Evolutionary conservation across 805 yeast genomes (phyloP), one percentile per base, ranked within the genome.

Genomic region (Suhomyces canberraensis): DNA sequence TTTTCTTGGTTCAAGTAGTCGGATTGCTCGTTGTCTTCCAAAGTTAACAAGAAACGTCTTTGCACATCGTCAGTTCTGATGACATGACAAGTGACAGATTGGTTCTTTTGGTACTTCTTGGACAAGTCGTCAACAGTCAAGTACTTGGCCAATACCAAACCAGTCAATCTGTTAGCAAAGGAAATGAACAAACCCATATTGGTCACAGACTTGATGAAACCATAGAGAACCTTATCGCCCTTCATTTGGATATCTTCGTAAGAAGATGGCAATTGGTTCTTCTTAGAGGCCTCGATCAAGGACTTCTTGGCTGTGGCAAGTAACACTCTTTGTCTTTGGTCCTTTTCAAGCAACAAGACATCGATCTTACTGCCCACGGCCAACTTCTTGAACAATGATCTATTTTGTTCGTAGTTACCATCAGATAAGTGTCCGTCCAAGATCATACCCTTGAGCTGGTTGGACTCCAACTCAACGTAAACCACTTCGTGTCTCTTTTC

Each of bases 171-270:
- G 45, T 84, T 83, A 39, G 81, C 87, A 60, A 91, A 91, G 0
- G 82, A 76, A 40, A 91, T 84, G 56, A 91, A 91, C 9, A 88
- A 68, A 46, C 98, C 98, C 54, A 73, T 73, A 30, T 72, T 73
- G n/a, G 95, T 85, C 14, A 83, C 77, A 14, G 89, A 81, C 47
- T 79, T 83, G 26, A 91, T 78, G 56, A 71, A 90, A 29, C 98
- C 98, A 39, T 76, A 73, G 35, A 86, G 60, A 19, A 66, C 51
- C 16, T 64, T 64, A 31, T 57, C 49, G 29, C 65, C 64, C 8
- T 77, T 73, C 11, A 69, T 62, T 15, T 51, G 52, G 31, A 89
- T 67, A 27, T 85, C 95, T 13, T 70, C 67, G 51, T 78, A 83
- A 4, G 61, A 47, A 4, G 68, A 46, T 25, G 96, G 96, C 11